Base-by-base conservation (phyloP, 768 basidiomycete genomes). In the Coprinopsis cinerea region DNA sequence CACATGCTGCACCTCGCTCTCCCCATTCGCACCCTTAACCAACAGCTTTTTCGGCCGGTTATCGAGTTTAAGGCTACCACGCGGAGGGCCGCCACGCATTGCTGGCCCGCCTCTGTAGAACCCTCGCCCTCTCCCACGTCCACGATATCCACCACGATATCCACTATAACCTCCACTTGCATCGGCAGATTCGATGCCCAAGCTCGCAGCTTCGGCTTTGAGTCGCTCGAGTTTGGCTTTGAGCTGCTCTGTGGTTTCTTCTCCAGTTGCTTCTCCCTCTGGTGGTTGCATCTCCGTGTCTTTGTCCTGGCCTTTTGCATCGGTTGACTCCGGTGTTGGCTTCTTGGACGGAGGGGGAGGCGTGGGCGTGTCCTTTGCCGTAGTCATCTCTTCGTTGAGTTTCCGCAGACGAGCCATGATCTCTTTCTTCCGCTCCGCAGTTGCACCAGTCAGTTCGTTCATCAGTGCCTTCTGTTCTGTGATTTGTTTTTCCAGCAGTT, bases 381-480 rank as follows among this genome's bases (percentile, higher is more conserved):
- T 41, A n/a, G 78, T 85, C 82, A 92, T 85, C 64, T 92, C 90
- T 58, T 88, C 83, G 22, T 78, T 81, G 42, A 95, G 66, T 60
- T 85, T 84, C 54, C 87, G 78, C 48, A 95, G 63, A 49, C 82
- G 76, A 1, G 74, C 73, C 79, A 93, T 83, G 44, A 95, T 83
- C 34, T 71, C 72, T 66, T 89, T 85, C 71, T 88, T 94, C 68
- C 88, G 86, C 48, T 85, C 79, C 0, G 75, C 59, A 9, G 81
- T 75, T 6, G 85, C 82, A 3, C 78, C 77, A 22, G 72, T 66
- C 13, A 95, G 66, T 27, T 79, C 78, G 5, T 75, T 75, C 82
- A 96, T 86, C 49, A 97, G 70, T 1, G 80, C 72, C 64, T 93
- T 95, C 67, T 95, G 94, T 66, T 94, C 90, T 0, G 82, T 75